Evolutionary conservation across 1,284 basidiomycete genomes (phyloP).

Genomic region (Rugosomyces carneus): DNA sequence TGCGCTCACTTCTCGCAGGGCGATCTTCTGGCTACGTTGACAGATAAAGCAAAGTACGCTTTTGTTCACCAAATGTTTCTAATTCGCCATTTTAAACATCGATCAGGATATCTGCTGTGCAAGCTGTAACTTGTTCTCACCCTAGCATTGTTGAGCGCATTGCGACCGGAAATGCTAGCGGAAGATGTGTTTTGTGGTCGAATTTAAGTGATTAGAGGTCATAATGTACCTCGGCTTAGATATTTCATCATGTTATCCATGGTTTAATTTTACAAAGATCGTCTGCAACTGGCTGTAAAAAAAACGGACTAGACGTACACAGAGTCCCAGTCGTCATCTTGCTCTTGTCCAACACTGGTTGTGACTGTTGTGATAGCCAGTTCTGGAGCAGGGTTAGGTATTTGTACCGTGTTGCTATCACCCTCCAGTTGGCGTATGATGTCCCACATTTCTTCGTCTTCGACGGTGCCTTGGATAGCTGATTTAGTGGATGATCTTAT

Average conservation of each 20-base stretch:
- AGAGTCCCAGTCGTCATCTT: constrained; percentile 40
- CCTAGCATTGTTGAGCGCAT: constrained; percentile 65
- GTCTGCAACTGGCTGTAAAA: too few species aligned
- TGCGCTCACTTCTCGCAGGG: constrained; percentile 37
- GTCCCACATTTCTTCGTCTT: constrained; percentile 67
- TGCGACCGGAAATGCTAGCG: constrained; percentile 70
- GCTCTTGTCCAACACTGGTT: constrained; percentile 14
- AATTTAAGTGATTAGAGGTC: constrained; percentile 10
- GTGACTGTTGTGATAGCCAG: constrained; percentile 4
- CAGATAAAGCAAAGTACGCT: constrained; percentile 47
- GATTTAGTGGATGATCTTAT: background rate
- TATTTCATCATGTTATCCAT: background rate
- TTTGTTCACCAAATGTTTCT: background rate
- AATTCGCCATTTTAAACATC: constrained; percentile 1
- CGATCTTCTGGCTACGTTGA: constrained; percentile 54
- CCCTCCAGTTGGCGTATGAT: constrained; percentile 53
- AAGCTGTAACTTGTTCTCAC: constrained; percentile 83
- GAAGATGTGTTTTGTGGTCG: constrained; percentile 76
- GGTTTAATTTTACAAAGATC: too few species aligned
- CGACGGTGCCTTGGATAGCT: constrained; percentile 19
- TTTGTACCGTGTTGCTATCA: constrained; percentile 13
- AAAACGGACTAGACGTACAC: constrained; percentile 33
- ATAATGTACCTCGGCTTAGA: constrained; percentile 11
- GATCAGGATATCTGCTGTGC: constrained; percentile 65
- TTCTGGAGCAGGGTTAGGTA: constrained; percentile 13